Evolutionary conservation across 495 filamentous ascomycete genomes (phyloP), one percentile per base, ranked within the genome.

Genomic region (Penicillium pancosmium): DNA sequence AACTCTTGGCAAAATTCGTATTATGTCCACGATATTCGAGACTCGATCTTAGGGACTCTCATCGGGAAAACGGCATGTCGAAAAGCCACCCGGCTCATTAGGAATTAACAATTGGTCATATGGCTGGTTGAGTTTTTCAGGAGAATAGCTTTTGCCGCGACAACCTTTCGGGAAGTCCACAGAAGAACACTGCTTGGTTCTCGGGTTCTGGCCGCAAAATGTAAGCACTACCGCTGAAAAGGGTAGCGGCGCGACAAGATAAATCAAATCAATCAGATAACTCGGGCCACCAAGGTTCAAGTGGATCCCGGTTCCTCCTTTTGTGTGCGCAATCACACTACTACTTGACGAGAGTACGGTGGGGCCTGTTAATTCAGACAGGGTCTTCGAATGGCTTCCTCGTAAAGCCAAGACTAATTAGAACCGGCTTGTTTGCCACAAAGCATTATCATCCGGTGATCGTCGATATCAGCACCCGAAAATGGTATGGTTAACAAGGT

Each of bases 251-350:
- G 56, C 18, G 51, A 48, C 25, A 48, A 60, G 55, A 50, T 48
- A 35, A 54, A 54, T 60, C 51, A 60, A 54, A 54, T 60, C 51
- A 55, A 54, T 60, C 51, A 60, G 51, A 60, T 60, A 50, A 54
- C 43, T 16, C 56, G 21, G 25, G 44, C 51, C 56, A 58, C 25
- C 18, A 38, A 43, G 36, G 6, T 1, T 13, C n/a, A 54, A 44
- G 47, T 58, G 16, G 23, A 19, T 52, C 49, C 23, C 18, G 18
- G 12, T 10, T 38, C n/a, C 50, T 33, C 38, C 40, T 52, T 4
- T 52, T 12, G n/a, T 27, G 52, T 41, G 23, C 21, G 16, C 40
- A 10, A 25, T 35, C 10, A 35, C n/a, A 23, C 36, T 52, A 23
- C 36, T 52, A 7, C 48, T 51, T 2, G 1, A 44, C 2, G 41